phyloP scores from a whole-genome alignment of 2,329 filamentous ascomycete species.

The Botrytis tulipae region DNA sequence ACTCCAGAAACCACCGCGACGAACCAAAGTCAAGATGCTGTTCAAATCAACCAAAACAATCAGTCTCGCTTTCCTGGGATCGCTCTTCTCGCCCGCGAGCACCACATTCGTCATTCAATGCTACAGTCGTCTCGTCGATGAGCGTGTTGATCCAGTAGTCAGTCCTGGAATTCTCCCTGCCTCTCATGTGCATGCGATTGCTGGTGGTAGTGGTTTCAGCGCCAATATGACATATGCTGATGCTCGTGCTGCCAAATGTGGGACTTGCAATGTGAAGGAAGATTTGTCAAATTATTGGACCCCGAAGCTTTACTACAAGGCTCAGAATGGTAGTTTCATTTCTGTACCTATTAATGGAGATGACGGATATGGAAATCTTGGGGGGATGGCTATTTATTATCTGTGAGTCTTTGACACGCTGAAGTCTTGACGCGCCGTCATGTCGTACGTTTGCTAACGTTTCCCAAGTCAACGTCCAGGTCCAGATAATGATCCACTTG shows the following conservation, averaged over 20 bases:
- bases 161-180: constrained; percentile 24
- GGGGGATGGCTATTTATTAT: constrained; percentile 41
- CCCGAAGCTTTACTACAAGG: constrained; percentile 36
- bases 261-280: constrained; percentile 39
- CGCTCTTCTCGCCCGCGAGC: constrained; percentile 7
- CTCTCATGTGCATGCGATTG: constrained; percentile 28
- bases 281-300: constrained; percentile 41
- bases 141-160: constrained; percentile 28
- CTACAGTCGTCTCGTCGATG: constrained; percentile 27
- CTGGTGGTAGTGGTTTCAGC: constrained; percentile 41
- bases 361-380: constrained; percentile 34
- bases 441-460: not conserved
- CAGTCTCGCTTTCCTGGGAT: not conserved
- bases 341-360: constrained; percentile 38
- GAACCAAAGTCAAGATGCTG: not conserved
- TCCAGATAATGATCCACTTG: constrained; percentile 14
- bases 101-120: constrained; percentile 18
- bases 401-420: constrained; percentile 28
- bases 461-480: constrained; percentile 13
- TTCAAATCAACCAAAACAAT: constrained; percentile 1
- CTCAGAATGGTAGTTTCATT: constrained; percentile 38
- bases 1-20: not conserved
- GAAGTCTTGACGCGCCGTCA: not conserved
- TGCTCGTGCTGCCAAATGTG: constrained; percentile 36
- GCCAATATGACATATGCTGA: constrained; percentile 39